phyloP scores from a whole-genome alignment of 345 rosid genomes.

The Syzygium aqueum region DNA sequence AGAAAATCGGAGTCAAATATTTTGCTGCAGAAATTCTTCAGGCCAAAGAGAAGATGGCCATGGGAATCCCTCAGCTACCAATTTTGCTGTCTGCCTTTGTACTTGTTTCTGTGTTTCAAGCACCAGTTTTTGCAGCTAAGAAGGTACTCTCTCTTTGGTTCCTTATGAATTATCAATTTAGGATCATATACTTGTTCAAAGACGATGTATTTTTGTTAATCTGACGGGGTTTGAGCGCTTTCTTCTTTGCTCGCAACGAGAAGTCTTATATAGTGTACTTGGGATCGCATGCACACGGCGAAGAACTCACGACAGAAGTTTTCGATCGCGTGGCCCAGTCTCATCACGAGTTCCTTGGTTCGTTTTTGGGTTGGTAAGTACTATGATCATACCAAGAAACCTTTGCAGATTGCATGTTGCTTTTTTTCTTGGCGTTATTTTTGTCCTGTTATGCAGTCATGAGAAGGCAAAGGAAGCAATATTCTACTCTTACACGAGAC shows the following conservation, averaged over 20 bases:
- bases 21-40: neutral
- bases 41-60: neutral
- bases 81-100: neutral
- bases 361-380: constrained; percentile 41
- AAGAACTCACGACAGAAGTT: constrained; percentile 18
- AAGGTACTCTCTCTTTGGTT: constrained; percentile 9
- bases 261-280: constrained; percentile 61
- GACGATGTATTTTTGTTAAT: neutral
- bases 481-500: constrained; percentile 28
- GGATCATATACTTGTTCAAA: neutral
- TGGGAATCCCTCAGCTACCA: neutral
- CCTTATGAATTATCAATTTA: neutral
- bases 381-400: neutral
- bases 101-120: constrained; percentile 1
- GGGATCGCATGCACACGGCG: constrained; percentile 57
- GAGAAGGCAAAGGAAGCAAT: constrained; percentile 39
- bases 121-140: constrained; percentile 30
- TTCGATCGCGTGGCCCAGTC: constrained; percentile 21
- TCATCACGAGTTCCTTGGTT: constrained; percentile 43
- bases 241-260: neutral
- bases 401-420: neutral
- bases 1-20: neutral
- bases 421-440: neutral
- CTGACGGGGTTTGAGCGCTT: neutral
- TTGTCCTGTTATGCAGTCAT: constrained; percentile 5